Base-by-base conservation (phyloP, 768 basidiomycete species). In the Leucogyrophana mollusca region DNA sequence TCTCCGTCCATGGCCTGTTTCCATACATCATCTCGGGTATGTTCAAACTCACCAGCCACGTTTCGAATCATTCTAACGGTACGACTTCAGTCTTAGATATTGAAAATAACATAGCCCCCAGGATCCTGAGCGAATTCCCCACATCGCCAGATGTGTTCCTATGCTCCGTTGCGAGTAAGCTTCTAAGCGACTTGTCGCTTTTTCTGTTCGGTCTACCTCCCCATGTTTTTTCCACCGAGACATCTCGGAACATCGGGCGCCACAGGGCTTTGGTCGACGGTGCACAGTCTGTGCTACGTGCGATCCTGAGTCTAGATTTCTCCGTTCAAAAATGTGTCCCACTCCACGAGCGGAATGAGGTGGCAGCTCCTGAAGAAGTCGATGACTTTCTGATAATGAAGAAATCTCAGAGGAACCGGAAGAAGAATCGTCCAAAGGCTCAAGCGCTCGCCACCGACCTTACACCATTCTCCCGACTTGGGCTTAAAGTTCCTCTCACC, bases 61-160 rank as follows among this genome's bases (percentile, higher is more conserved):
- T 4, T 17, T 9, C 0, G 25, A 8, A n/a, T 33, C 7, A 25
- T 9, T 16, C 18, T 18, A 4, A 39, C 14, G 10, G 32, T 47
- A 50, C 40, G 54, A 32, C 0, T 17, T 32, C 38, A 64, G 64
- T 43, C 22, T 45, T 47, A 39, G 46, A 55, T n/a, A 43, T 32
- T 11, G 42, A 36, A n/a, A 38, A 24, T 18, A 13, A 25, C 16
- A n/a, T 70, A 18, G 46, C 53, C 33, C 16, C 25, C 30, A 65
- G 55, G 57, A 65, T 75, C 22, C 14, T 73, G 14, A 50, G 60
- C 13, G 43, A 49, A 13, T 74, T 70, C 42, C 73, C 72, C 2
- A 46, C 40, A 1, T 54, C 54, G 34, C 49, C 58, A 6, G 51
- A 52, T 11, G 55, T 47, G 14, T 54, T 64, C 37, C 45, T 38